Base-by-base conservation (phyloP, 2,329 filamentous ascomycete genomes). In the Botrytis cinerea region DNA sequence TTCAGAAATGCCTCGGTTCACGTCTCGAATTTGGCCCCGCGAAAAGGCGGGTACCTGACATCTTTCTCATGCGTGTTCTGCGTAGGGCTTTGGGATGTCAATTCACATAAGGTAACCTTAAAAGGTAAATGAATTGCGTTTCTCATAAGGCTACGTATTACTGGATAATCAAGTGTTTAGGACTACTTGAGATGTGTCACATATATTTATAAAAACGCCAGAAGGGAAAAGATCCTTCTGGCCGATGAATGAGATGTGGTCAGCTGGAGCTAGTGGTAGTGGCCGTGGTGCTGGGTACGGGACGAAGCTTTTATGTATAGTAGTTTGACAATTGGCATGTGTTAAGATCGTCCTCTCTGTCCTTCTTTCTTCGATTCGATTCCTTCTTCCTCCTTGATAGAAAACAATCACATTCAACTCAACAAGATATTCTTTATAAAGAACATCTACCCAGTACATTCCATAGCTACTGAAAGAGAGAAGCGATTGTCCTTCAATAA, bases 41-140 rank as follows among this genome's bases (percentile, higher is more conserved):
- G 46, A 68, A 54, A 67, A 67, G 46, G 64, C 46, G 64, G 64
- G 63, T 67, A 40, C 63, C 28, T 35, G 46, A n/a, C 45, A 40
- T 18, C 32, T 28, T 16, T 38, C 18, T 20, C 43, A 61, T 66
- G 43, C 62, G 60, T 63, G 14, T 43, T 46, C 35, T 20, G 25
- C 46, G 35, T 54, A 68, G 35, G 64, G 64, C 64, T 68, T 54
- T 54, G 25, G 1, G 28, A n/a, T 62, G 35, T 62, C 12, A 10
- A 35, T 68, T 68, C 46, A 16, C 32, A 68, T 54, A 3, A 68
- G 64, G 64, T 54, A 54, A 54, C 48, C 48, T n/a, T 14, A 51
- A n/a, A 25, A 68, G 64, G 64, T 54, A 68, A 40, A 28, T 9
- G 25, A 40, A 67, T 54, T 54, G 64, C 32, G 48, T 40, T 38